Evolutionary conservation across 2,329 filamentous ascomycete species (phyloP).

Genomic region (Pezicula rhizophila): DNA sequence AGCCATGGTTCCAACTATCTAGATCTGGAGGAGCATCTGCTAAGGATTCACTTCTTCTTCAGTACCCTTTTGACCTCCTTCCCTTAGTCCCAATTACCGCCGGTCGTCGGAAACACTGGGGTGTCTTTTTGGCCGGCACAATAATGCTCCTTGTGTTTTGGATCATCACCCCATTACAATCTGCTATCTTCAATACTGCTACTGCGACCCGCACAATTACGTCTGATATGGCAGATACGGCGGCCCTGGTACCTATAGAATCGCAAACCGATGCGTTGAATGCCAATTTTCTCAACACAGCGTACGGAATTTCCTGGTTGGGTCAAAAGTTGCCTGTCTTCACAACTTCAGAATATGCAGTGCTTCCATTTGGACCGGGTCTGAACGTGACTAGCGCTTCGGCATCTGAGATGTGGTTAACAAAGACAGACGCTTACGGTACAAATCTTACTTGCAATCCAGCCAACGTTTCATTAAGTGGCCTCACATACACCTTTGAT

Average conservation of each 20-base stretch:
- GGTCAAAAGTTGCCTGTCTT: conserved; percentile 38
- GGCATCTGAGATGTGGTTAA: conserved; percentile 16
- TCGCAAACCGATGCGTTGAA: conserved; percentile 28
- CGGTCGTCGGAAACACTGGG: conserved; percentile 40
- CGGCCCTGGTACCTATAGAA: conserved; percentile 19
- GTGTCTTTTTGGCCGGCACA: conserved; percentile 40
- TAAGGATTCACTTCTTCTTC: conserved; percentile 41
- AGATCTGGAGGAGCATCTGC: conserved; percentile 36
- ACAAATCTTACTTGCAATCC: conserved; percentile 35
- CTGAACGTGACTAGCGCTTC: no score
- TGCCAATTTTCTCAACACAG: conserved; percentile 34
- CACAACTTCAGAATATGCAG: conserved; percentile 35
- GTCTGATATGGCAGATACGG: conserved; percentile 15
- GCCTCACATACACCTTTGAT: no score
- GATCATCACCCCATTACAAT: conserved; percentile 48
- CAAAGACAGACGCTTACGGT: conserved; percentile 25
- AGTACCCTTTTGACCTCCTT: conserved; percentile 47
- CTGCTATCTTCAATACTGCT: conserved; percentile 43
- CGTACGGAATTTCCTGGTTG: conserved; percentile 41
- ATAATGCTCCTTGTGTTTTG: conserved; percentile 47
- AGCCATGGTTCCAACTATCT: conserved; percentile 55
- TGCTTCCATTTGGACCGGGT: conserved; percentile 37
- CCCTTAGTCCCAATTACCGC: conserved; percentile 37
- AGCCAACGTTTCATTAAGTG: conserved; percentile 18
- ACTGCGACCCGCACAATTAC: conserved; percentile 20